A percentile compares a stretch with the other conserved stretches of the same genome.
phyloP scores from a whole-genome alignment of 495 filamentous ascomycete species.

The Sordaria brevicollis region DNA sequence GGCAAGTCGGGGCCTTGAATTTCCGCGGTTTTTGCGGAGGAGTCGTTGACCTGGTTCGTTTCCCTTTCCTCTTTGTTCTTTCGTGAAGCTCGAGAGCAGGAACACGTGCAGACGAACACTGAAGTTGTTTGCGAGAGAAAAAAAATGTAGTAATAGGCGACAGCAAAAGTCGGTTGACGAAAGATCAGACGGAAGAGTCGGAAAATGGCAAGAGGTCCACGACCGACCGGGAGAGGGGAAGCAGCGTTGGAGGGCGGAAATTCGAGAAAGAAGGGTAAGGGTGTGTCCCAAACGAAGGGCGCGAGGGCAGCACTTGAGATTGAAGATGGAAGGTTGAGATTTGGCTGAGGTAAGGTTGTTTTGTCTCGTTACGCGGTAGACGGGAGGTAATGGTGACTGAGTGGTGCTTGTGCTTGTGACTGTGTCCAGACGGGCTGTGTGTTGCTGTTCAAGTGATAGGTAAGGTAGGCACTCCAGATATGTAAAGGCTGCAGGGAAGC shows the following conservation, averaged over 20 bases:
- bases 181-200: constrained; percentile 1
- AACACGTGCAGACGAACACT: background rate
- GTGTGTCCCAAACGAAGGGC: constrained; percentile 10
- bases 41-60: background rate
- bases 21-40: background rate
- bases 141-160: background rate
- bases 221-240: background rate
- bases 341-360: background rate
- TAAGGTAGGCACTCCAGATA: background rate
- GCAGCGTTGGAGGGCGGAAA: constrained; percentile 5
- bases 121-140: background rate
- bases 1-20: background rate
- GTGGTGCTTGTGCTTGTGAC: background rate
- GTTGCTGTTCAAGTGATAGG: background rate
- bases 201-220: constrained; percentile 6
- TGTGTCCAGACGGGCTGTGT: background rate
- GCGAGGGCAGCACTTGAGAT: background rate
- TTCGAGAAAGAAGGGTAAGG: constrained; percentile 21
- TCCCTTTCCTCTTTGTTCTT: background rate
- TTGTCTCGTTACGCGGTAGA: background rate
- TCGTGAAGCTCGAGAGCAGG: constrained; percentile 1
- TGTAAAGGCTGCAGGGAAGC: background rate
- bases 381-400: background rate
- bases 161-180: background rate
- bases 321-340: background rate